Percentiles rank a stretch among this genome's conserved stretches.
These are phyloP conservation scores for Penicillium taxi DNA, from an alignment of 495 filamentous ascomycete species.

Conservation along the genomic window DNA sequence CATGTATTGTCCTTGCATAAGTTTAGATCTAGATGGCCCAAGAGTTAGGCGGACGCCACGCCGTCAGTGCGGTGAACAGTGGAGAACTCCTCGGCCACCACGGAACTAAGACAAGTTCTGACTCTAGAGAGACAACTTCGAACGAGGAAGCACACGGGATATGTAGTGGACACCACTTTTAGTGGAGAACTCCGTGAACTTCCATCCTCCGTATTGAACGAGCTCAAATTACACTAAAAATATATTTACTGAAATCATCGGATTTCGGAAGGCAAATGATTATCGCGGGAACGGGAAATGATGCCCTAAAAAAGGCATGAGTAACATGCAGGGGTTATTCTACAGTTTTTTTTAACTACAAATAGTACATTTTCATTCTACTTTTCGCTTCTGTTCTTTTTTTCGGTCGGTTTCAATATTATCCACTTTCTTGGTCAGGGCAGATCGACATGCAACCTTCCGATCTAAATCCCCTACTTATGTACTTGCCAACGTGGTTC, in stretches of 20 bases:
- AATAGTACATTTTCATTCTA: not conserved
- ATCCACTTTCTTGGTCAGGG: not conserved
- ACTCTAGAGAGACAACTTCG: not conserved
- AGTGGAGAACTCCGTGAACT: too few species aligned
- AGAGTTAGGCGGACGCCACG: constrained; percentile 15
- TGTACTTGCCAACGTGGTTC: constrained; percentile 19
- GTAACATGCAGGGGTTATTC: constrained; percentile 1
- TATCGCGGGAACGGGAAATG: too few species aligned
- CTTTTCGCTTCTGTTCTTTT: too few species aligned
- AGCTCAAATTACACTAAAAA: too few species aligned
- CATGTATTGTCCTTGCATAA: constrained; percentile 27
- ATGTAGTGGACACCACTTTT: too few species aligned
- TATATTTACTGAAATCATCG: too few species aligned
- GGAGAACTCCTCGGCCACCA: constrained; percentile 9
- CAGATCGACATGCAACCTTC: constrained; percentile 10
- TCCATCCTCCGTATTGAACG: too few species aligned
- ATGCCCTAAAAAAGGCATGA: too few species aligned
- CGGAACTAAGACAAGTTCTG: constrained; percentile 18
- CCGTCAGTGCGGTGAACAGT: constrained; percentile 3
- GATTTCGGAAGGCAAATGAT: too few species aligned
- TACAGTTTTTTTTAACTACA: not conserved
- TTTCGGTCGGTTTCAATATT: too few species aligned
- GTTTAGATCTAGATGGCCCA: constrained; percentile 21
- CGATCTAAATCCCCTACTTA: constrained; percentile 7
- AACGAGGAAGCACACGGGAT: too few species aligned